Base-by-base conservation (phyloP, 139 green algal species). In the Coelastrella sp. region DNA sequence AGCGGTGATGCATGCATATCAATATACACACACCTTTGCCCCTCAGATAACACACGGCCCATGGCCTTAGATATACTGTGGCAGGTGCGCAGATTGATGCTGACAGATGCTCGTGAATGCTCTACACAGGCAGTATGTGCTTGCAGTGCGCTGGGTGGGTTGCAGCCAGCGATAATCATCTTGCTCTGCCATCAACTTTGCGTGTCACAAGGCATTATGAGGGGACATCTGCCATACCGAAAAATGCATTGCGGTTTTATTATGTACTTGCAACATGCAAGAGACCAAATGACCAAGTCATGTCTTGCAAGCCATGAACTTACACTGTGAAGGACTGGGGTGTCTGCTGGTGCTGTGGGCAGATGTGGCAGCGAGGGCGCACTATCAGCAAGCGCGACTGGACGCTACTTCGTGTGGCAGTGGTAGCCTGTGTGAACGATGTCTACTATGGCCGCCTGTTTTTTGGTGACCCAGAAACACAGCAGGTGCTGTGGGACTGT, bases 391-490 rank as follows among this genome's bases (percentile, higher is more conserved):
- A 94, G 75, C 76, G 89, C 7, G 90, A 94, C 20, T 97, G 95
- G 96, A 79, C 80, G 76, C 91, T 98, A 70, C 85, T 96, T 70
- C 90, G 93, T 0, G 94, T 96, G 12, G 95, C 95, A 20, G 93
- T 98, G 8, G 93, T 96, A 65, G 93, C 92, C 27, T 90, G 97
- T n/a, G 76, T 90, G 6, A 91, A 94, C 66, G 91, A 93, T 22
- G 92, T 94, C 27, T 96, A 93, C 82, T 87, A 95, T 7, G 95
- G 91, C 0, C 92, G 96, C 7, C 89, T 97, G 8, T 98, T 96
- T 89, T 98, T 98, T 85, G 96, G 95, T 8, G 94, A 97, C 84
- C 66, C 87, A 7, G 92, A 93, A 19, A 96, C 91, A 0, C 93
- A 94, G 9, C 49, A 92, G 35, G 93, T 95, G 14, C 78, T 91